Evolutionary conservation across 2,329 filamentous ascomycete species (phyloP), one percentile per base, ranked within the genome.

Genomic region (Trichoderma atrobrunneum): DNA sequence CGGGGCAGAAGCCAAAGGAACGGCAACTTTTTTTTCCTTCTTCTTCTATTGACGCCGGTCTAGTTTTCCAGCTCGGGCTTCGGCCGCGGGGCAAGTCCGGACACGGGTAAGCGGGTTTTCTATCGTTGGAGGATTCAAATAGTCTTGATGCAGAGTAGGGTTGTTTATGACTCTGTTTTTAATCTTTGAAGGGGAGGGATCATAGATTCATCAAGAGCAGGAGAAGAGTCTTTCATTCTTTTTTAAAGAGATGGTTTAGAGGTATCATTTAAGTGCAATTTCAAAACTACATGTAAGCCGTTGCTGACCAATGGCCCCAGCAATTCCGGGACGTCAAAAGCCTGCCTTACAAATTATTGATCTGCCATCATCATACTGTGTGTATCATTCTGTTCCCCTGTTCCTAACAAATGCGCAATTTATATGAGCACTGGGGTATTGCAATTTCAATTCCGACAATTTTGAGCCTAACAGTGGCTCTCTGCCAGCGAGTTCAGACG

Each of bases 1-100:
- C 34, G 65, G 32, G 24, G 24, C 54, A 68, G 65, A 68, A 68
- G 34, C 65, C 32, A 43, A 59, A 68, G 36, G 65, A 68, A 68
- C 10, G 12, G 39, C 16, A 51, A 16, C 36, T n/a, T 30, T 64
- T 24, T 21, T 39, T 39, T 32, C 26, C 10, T 34, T 16, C 18
- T 21, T 30, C 18, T n/a, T 30, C n/a, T 56, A 32, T 54, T 24
- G 34, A 14, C 32, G 32, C 32, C 11, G 36, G 36, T 30, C 11
- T 43, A 7, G 6, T 6, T 62, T 26, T 32, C 24, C 39, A 57
- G 34, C 30, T 71, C 48, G 60, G 69, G 18, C 32, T 70, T 63
- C 36, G 30, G 59, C 56, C 21, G 48, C 48, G 64, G 64, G 64
- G 62, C 62, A 65, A 65, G 48, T 57, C 56, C 28, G 48, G 63